Evolutionary conservation across 2,329 filamentous ascomycete species (phyloP), one percentile per base, ranked within the genome.

Genomic region (Aureobasidium sp.): DNA sequence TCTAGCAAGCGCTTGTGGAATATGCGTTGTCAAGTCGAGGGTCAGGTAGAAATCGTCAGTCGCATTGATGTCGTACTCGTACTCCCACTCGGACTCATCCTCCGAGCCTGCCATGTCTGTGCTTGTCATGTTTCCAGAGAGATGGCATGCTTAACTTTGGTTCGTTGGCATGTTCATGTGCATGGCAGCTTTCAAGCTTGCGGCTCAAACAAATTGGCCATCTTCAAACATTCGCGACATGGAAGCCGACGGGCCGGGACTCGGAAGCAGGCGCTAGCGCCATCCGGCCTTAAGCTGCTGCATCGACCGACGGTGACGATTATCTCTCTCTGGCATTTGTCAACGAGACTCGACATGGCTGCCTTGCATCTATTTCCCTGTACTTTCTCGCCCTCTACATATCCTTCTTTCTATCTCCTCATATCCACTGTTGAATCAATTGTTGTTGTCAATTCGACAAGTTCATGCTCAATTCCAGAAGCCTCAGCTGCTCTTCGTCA

Each of bases 41-140:
- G 83, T 84, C 61, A 87, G 76, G 69, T 84, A 85, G 67, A 84
- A 81, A 62, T 81, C 79, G 76, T 86, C 67, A 69, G 82, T 82
- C 73, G 82, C 82, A 29, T 78, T 81, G 57, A 73, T 75, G n/a
- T 78, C 76, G 17, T 75, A 70, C 39, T 73, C 67, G 43, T 63
- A 64, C 41, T 65, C 64, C 43, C 61, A 65, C 36, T 65, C 63
- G 36, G 62, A 64, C 29, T 61, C 51, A 48, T 64, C 62, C 36
- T 63, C 61, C 55, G 34, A 47, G 34, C 32, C 55, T 48, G 43
- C 32, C 32, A 48, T 48, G 32, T 59, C 48, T 48, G 43, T 39
- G 53, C 53, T 34, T 57, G 53, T 46, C 53, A 57, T 57, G 53
- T 7, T 55, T 55, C 51, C 51, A 20, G 17, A 29, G 51, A 27